Evolutionary conservation across 1,284 basidiomycete genomes (phyloP), one percentile per base, ranked within the genome.

Genomic region (Cutaneotrichosporon curvatum): DNA sequence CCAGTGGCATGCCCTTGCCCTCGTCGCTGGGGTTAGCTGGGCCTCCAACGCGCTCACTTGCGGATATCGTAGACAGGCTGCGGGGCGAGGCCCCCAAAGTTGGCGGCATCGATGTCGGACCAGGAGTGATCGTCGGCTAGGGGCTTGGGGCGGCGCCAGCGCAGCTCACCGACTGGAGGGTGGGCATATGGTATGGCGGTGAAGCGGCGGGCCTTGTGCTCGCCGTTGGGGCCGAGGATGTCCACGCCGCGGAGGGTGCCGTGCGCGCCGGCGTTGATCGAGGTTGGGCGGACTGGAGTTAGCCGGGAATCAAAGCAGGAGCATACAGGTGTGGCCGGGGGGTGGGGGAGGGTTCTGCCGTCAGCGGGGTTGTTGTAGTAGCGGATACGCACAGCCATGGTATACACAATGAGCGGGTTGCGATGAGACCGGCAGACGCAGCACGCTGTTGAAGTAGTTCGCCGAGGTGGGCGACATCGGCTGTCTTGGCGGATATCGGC

Each of bases 21-120:
- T 43, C 36, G 90, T 51, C 53, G 28, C 47, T 53, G 36, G 9
- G 9, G 37, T 48, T 22, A 44, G 42, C 32, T 28, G 25, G 25
- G 25, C 25, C 8, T 12, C 25, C n/a, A n/a, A n/a, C n/a, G 2
- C 4, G 44, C 56, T 47, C 41, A 57, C 56, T 50, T 54, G 23
- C 47, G 49, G 20, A 59, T 53, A 20, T 42, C 32, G 30, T 59
- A 59, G 14, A 25, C 31, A n/a, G 57, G 57, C 48, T 59, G 57
- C 16, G 55, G 50, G 15, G 50, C 48, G 12, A 57, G 37, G 19
- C 46, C 43, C 4, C 57, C 57, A 37, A 51, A 59, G 11, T 45
- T n/a, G n/a, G 45, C 44, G 32, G 50, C 55, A 10, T 43, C 22
- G 18, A 58, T 38, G 18, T n/a, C 9, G 25, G 39, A 41, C 57